Evolutionary conservation across 2,329 filamentous ascomycete species (phyloP).

Genomic region (Ophiostoma perfectum): DNA sequence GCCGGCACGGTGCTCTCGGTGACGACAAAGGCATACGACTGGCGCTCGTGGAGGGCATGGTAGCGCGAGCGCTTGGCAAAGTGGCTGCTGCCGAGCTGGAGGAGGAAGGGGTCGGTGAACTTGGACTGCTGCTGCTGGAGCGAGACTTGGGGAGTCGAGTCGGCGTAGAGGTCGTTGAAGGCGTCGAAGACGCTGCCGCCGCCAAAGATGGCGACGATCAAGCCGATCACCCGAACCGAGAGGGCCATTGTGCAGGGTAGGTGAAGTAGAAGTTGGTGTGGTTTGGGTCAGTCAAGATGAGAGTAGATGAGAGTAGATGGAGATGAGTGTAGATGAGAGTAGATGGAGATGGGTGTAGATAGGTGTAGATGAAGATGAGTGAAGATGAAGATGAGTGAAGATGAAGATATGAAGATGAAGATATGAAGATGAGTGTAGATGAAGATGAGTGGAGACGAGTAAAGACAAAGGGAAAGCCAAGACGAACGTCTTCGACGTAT

Average conservation of each 20-base stretch:
- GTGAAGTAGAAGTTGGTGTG: neutral
- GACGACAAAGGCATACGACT: constrained; percentile 12
- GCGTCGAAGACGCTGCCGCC: neutral
- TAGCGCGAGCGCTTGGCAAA: constrained; percentile 3
- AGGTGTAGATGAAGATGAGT: too few species aligned
- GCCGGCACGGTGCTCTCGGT: constrained; percentile 10
- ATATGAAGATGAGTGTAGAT: neutral
- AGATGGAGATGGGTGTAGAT: neutral
- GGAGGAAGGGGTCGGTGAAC: neutral
- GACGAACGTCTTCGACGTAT: neutral
- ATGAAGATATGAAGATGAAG: neutral
- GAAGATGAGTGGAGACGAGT: neutral
- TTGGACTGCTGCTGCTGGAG: neutral
- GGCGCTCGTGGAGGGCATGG: neutral
- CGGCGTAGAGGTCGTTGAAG: neutral
- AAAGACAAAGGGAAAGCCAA: neutral
- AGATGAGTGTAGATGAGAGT: neutral
- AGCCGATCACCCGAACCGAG: neutral
- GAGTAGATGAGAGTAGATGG: neutral
- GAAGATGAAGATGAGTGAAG: neutral
- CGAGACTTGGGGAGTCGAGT: neutral
- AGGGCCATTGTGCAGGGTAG: neutral
- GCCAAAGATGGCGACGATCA: neutral
- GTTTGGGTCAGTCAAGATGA: neutral
- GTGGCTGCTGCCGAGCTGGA: constrained; percentile 10